Conservation (phyloP, 129 eudicot species). For the Kitagawia praeruptora region DNA sequence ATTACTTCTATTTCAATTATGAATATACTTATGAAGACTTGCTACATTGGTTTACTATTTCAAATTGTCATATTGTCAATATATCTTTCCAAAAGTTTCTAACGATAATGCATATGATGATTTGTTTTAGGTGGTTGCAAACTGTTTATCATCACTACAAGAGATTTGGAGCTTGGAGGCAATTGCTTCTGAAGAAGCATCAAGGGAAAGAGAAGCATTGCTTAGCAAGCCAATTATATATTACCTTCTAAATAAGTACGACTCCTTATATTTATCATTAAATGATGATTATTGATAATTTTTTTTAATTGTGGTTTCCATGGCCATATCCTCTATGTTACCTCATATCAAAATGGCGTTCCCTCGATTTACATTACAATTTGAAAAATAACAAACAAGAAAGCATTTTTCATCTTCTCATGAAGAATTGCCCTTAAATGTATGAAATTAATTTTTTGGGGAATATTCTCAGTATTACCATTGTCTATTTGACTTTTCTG, state of each 20-base stretch:
- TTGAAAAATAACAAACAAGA: background rate
- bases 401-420: background rate
- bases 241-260: conserved; percentile 74
- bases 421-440: background rate
- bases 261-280: background rate
- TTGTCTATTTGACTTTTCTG: too few relatives aligned
- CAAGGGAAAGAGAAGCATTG: conserved; percentile 70
- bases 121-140: conserved; percentile 72
- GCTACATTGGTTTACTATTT: background rate
- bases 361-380: background rate
- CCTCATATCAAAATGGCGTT: background rate
- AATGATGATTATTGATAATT: background rate
- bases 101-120: background rate
- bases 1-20: background rate
- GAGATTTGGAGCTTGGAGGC: conserved; percentile 95
- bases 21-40: background rate
- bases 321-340: background rate
- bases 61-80: background rate
- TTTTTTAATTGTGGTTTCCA: background rate
- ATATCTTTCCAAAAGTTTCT: background rate
- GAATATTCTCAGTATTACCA: too few relatives aligned
- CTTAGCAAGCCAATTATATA: conserved; percentile 80
- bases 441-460: background rate
- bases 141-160: conserved; percentile 77
- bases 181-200: conserved; percentile 77